Base-by-base conservation (phyloP, 495 filamentous ascomycete genomes). In the Neurospora sp. region DNA sequence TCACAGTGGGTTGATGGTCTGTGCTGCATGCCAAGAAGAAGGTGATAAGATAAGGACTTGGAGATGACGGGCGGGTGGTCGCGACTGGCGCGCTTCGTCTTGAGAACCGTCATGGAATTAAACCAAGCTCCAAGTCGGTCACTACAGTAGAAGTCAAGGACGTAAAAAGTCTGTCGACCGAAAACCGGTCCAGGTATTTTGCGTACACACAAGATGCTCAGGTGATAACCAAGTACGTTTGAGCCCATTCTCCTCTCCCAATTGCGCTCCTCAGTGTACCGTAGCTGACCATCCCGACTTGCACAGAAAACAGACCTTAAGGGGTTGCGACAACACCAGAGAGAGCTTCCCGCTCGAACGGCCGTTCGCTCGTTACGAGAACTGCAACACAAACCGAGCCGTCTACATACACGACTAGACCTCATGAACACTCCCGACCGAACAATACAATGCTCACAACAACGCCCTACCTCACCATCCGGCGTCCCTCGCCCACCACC, bases 401-500 rank as follows among this genome's bases (percentile, higher is more conserved):
- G 35, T 35, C 35, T 35, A 35, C 35, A 35, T 35, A 35, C 35
- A 35, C 35, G 35, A 71, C 69, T 70, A 70, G 31, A 35, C 35
- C 35, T 35, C 5, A 37, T 11, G 59, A 44, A 11, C 39, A 41
- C 41, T 18, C 42, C 23, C 16, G 46, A 46, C 46, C 76, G 31
- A 38, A 75, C 78, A 35, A 35, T 35, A 35, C 4, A 35, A 89
- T 89, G 87, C 81, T 88, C 74, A 85, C 84, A 44, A 85, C 85
- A 2, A 40, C 81, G 2, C 85, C 86, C 0, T 84, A 84, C 73
- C 90, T 96, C 48, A 88, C 85, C 74, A 88, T 88, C 70, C 88
- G 89, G 77, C 91, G 91, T 70, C 93, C 93, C 69, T 95, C 93
- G 42, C 91, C 93, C 48, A 94, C 93, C 31, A 95, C 93, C n/a